Base-by-base conservation (phyloP, 768 basidiomycete genomes). In the Tricholomella constricta region DNA sequence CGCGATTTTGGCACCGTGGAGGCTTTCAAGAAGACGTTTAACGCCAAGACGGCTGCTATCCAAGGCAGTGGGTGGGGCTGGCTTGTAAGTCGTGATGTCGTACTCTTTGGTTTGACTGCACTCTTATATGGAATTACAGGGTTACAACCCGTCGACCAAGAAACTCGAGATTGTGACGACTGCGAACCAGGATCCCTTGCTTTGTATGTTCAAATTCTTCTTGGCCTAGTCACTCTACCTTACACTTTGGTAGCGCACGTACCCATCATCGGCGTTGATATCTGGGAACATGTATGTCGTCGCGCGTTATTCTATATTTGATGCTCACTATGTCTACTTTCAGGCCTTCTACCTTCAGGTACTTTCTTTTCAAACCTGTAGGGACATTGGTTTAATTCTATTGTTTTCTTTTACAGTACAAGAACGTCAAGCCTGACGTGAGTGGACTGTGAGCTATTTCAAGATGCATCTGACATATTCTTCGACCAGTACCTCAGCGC, bases 61-160 rank as follows among this genome's bases (percentile, higher is more conserved):
- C 97, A 99, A 72, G 97, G 97, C 23, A 93, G 90, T 60, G 97
- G 97, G 2, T 99, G 97, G 97, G 96, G 95, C 40, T 99, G 97
- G 97, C 80, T 99, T 54, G 93, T 87, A 60, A 56, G 79, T 74
- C 34, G 23, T 20, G 17, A 29, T 26, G 22, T 40, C 36, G 12
- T 54, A 4, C 17, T 23, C 22, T 48, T 20, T 26, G 52, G 29
- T 17, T 31, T 32, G 42, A 6, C 14, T 50, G 41, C 15, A 38
- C 48, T 14, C 22, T 45, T 26, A 32, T 32, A 9, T 9, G 22
- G 22, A 31, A 54, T 15, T 34, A 5, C 56, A 91, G 89, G 93
- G 90, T 26, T 90, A 82, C 66, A 88, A 88, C 68, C 52, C 79
- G 12, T 59, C 65, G 22, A 81, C 77, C 34, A 82, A 86, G 70